Conservation (phyloP, 495 filamentous ascomycete genomes). For the Penicillium malachiteum region DNA sequence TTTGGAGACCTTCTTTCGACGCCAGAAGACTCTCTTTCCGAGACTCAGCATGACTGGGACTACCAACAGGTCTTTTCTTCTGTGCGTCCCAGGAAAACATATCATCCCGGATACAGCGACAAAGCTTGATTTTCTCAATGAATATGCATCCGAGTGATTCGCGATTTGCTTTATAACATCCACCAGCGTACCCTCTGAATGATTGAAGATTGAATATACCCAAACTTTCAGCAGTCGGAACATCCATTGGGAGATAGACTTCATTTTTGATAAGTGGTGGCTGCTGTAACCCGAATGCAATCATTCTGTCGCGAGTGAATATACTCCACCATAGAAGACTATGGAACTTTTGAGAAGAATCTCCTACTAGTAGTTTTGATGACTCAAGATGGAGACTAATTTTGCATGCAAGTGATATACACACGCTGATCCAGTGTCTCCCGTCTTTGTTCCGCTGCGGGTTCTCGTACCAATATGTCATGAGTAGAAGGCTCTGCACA, state of each 20-base stretch:
- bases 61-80: neutral
- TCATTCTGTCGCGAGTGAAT: conserved; percentile 14
- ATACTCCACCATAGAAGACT: conserved; percentile 21
- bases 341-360: neutral
- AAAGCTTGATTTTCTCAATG: conserved; percentile 14
- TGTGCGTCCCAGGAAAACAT: conserved; percentile 5
- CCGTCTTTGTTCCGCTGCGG: conserved; percentile 13
- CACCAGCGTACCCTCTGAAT: neutral
- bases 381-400: conserved; percentile 8
- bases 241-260: neutral
- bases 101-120: conserved; percentile 11
- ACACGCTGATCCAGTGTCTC: conserved; percentile 14
- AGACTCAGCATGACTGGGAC: neutral
- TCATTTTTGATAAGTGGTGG: conserved; percentile 18
- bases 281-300: conserved; percentile 10
- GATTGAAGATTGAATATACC: neutral
- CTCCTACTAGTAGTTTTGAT: neutral
- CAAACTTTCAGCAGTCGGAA: neutral
- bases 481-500: conserved; percentile 15
- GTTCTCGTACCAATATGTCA: conserved; percentile 19
- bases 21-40: neutral
- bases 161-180: conserved; percentile 1
- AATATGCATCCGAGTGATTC: conserved; percentile 6
- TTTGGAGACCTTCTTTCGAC: conserved; percentile 9
- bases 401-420: conserved; percentile 9